phyloP scores from a whole-genome alignment of 1,284 basidiomycete genomes.

The Malassezia equina region DNA sequence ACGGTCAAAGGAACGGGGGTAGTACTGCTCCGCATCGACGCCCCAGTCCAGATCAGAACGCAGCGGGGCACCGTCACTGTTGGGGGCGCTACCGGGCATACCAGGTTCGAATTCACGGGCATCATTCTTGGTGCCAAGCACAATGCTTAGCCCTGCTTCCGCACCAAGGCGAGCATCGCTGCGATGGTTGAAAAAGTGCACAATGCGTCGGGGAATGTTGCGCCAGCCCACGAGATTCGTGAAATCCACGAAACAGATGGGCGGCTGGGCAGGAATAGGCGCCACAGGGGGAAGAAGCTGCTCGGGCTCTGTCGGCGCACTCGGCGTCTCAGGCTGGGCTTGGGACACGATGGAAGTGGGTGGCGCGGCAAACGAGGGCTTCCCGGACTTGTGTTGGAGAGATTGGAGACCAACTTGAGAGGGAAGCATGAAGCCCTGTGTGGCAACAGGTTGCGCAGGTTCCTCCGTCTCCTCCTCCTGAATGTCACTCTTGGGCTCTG shows the following conservation, averaged over 20 bases:
- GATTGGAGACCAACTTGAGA: slow-evolving; percentile 17
- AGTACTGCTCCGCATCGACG: slow-evolving; percentile 59
- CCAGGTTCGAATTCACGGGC: slow-evolving; percentile 57
- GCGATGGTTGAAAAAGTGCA: slow-evolving; percentile 86
- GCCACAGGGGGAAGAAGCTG: slow-evolving; percentile 6
- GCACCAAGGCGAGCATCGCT: slow-evolving; percentile 66
- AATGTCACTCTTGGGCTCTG: neutral
- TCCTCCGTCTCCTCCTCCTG: slow-evolving; percentile 21
- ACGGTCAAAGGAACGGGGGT: slow-evolving; percentile 59
- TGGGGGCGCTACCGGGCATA: slow-evolving; percentile 17
- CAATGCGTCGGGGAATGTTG: slow-evolving; percentile 79
- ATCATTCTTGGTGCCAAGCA: slow-evolving; percentile 52
- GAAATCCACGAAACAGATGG: slow-evolving; percentile 78
- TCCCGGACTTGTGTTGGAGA: neutral
- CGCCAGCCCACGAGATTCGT: slow-evolving; percentile 72
- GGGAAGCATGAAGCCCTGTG: slow-evolving; percentile 9
- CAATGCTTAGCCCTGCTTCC: slow-evolving; percentile 67
- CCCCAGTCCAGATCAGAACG: slow-evolving; percentile 66
- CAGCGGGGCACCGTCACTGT: slow-evolving; percentile 25
- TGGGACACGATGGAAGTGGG: neutral
- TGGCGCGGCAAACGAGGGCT: neutral
- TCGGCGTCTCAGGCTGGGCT: neutral
- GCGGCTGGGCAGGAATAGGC: slow-evolving; percentile 64
- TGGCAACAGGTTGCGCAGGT: slow-evolving; percentile 18
- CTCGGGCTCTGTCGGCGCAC: neutral